phyloP scores from a whole-genome alignment of 768 basidiomycete genomes.

The Hygrocybe punicea region DNA sequence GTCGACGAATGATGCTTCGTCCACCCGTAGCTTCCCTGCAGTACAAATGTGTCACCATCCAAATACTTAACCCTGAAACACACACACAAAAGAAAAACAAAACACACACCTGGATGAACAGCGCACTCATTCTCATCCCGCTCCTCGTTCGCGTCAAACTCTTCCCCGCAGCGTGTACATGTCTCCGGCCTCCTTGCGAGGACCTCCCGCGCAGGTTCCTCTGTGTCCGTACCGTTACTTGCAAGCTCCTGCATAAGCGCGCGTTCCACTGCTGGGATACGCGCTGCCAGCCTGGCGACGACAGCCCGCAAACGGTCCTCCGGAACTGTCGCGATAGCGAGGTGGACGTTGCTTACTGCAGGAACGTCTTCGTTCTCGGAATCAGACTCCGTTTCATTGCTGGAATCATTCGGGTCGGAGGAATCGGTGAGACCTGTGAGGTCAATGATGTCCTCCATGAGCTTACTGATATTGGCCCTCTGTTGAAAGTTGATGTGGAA shows the following conservation, averaged over 20 bases:
- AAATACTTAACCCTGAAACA: neutral
- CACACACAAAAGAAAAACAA: neutral
- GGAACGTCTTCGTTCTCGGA: neutral
- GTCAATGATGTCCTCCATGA: neutral
- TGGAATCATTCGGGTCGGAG: neutral
- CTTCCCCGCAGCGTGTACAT: constrained; percentile 47
- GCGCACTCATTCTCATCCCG: constrained; percentile 42
- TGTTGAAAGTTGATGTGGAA: no score
- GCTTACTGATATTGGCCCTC: no score
- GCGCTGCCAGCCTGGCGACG: neutral
- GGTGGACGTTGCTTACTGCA: neutral
- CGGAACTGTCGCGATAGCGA: neutral
- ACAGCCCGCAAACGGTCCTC: neutral
- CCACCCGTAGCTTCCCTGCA: constrained; percentile 41
- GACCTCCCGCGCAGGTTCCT: no score
- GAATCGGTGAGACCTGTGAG: neutral
- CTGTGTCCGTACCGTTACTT: no score
- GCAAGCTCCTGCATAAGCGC: neutral
- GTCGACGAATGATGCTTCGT: constrained; percentile 41
- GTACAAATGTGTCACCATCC: neutral
- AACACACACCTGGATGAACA: constrained; percentile 49
- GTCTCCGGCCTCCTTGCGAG: constrained; percentile 42
- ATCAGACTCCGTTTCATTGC: neutral
- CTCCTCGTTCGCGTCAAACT: constrained; percentile 41
- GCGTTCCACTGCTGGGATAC: neutral